Percentiles rank a stretch among this genome's conserved stretches.
These are phyloP conservation scores for Aspergillus brunneoviolaceus DNA, from an alignment of 2,329 filamentous ascomycete species.

Conservation along the genomic window DNA sequence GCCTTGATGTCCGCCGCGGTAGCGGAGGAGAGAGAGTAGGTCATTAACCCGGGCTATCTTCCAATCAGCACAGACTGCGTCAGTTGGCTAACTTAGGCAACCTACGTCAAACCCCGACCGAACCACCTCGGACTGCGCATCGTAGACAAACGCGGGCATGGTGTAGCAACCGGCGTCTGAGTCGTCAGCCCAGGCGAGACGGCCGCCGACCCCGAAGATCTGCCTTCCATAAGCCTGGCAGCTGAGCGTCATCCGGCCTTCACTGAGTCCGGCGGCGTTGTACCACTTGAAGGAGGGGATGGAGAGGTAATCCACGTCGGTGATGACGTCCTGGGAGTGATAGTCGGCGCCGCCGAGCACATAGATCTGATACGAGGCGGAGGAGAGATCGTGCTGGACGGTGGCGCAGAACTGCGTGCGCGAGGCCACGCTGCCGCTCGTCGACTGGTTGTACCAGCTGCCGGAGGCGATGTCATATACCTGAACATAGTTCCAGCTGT, in stretches of 20 bases:
- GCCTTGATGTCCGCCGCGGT: slow-evolving; percentile 10
- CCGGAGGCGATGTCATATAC: slow-evolving; percentile 16
- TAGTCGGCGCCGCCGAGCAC: slow-evolving; percentile 16
- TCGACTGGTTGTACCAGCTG: slow-evolving; percentile 21
- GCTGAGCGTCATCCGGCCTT: slow-evolving; percentile 15
- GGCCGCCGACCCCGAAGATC: slow-evolving; percentile 17
- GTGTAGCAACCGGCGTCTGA: slow-evolving; percentile 13
- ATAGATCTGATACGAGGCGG: slow-evolving; percentile 17
- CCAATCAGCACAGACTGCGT: not conserved
- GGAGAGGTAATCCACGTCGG: slow-evolving; percentile 19
- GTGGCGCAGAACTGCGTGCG: slow-evolving; percentile 19
- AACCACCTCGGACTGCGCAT: slow-evolving; percentile 14
- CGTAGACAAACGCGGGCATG: slow-evolving; percentile 15
- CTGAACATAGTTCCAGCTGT: slow-evolving; percentile 15
- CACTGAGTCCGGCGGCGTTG: slow-evolving; percentile 7
- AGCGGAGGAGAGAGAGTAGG: slow-evolving; percentile 10
- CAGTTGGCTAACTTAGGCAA: not conserved
- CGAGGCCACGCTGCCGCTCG: slow-evolving; percentile 12
- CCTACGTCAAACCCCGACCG: slow-evolving; percentile 12
- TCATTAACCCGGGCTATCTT: slow-evolving; percentile 7
- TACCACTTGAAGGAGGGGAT: slow-evolving; percentile 22
- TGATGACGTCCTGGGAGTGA: slow-evolving; percentile 2
- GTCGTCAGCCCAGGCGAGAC: slow-evolving; percentile 11
- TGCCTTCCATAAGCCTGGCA: slow-evolving; percentile 16
- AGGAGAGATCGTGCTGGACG: slow-evolving; percentile 13